Percentiles rank a stretch among this genome's conserved stretches.
Evolutionary conservation across 768 basidiomycete genomes (phyloP).

Genomic region (Epithele typhae): DNA sequence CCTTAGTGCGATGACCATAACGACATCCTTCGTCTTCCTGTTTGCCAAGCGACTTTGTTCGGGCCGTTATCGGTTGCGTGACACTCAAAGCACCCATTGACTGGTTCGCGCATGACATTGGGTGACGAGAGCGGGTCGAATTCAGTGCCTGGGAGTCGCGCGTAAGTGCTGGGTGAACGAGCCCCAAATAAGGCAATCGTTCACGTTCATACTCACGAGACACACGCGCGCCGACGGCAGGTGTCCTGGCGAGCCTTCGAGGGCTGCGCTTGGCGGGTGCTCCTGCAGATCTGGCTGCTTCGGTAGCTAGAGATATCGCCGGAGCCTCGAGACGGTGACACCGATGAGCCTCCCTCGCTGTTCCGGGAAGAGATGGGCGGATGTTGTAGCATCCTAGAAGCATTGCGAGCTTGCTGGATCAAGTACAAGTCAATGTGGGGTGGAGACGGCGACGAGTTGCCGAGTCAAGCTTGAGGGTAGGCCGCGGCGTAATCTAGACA

Average conservation of each 20-base stretch:
- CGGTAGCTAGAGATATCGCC: neutral
- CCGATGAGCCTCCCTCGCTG: too few species aligned
- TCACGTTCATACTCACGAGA: conserved; percentile 7
- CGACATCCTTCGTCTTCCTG: too few species aligned
- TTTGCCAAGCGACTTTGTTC: neutral
- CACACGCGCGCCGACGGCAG: conserved; percentile 2
- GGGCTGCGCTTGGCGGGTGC: conserved; percentile 5
- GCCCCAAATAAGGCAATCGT: neutral
- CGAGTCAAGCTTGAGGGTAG: too few species aligned
- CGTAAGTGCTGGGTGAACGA: conserved; percentile 8
- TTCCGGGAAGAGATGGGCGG: too few species aligned
- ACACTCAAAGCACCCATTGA: conserved; percentile 5
- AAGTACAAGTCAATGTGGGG: too few species aligned
- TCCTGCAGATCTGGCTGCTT: conserved; percentile 1
- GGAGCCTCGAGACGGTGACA: neutral
- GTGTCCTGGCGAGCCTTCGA: conserved; percentile 5
- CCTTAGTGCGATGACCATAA: too few species aligned
- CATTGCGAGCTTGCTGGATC: too few species aligned
- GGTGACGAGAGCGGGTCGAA: conserved; percentile 4
- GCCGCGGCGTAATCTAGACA: neutral
- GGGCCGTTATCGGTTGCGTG: conserved; percentile 10
- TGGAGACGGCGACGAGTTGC: too few species aligned
- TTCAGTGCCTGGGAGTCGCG: conserved; percentile 8
- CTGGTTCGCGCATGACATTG: neutral
- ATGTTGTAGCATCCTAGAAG: too few species aligned